phyloP scores from a whole-genome alignment of 495 filamentous ascomycete genomes.

The Ramalina peruviana region DNA sequence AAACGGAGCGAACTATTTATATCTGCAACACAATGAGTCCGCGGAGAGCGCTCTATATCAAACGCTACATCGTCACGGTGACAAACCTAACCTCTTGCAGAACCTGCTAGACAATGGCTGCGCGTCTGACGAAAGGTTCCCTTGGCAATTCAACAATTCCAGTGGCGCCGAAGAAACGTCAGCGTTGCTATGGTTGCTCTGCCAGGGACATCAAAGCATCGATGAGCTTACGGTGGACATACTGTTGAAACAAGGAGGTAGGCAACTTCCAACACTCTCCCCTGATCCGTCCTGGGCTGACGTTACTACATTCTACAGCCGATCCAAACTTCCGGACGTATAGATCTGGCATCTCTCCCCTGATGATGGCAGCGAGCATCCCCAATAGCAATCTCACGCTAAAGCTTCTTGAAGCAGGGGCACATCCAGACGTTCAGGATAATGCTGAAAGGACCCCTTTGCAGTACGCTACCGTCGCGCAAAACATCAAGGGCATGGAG shows the following conservation, averaged over 20 bases:
- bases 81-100: slow-evolving; percentile 6
- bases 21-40: slow-evolving; percentile 1
- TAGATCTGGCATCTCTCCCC: slow-evolving; percentile 3
- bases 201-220: slow-evolving; percentile 4
- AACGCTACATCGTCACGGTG: slow-evolving; percentile 3
- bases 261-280: neutral
- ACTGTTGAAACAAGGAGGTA: slow-evolving; percentile 5
- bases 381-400: neutral
- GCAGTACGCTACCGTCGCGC: neutral
- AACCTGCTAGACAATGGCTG: slow-evolving; percentile 9
- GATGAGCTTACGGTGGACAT: slow-evolving; percentile 2
- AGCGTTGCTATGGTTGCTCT: slow-evolving; percentile 10
- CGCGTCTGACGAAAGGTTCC: slow-evolving; percentile 1
- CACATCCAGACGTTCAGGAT: slow-evolving; percentile 2
- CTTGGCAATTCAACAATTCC: slow-evolving; percentile 2
- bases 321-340: slow-evolving; percentile 9
- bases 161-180: slow-evolving; percentile 3
- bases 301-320: neutral
- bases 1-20: neutral
- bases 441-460: slow-evolving; percentile 1
- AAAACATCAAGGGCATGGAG: slow-evolving; percentile 3
- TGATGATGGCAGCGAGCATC: slow-evolving; percentile 4
- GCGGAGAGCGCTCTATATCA: slow-evolving; percentile 2
- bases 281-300: neutral
- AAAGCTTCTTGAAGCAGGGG: slow-evolving; percentile 6